phyloP scores from a whole-genome alignment of 1,139 yeast species.

The Candida sanyaensis region DNA sequence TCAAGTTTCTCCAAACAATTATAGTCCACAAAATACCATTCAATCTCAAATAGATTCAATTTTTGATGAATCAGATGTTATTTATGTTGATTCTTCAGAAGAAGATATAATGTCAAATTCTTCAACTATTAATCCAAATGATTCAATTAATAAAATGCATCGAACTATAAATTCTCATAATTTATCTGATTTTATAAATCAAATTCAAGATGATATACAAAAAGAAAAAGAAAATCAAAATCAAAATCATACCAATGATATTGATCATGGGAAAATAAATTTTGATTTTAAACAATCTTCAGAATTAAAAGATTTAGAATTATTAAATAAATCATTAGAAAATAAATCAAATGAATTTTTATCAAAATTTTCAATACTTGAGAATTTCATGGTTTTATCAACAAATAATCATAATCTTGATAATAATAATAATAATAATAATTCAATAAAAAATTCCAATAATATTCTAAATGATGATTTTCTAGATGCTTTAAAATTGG shows the following conservation, averaged over 20 bases:
- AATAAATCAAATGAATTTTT: conserved; percentile 15
- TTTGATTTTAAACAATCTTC: conserved; percentile 19
- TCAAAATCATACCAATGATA: not conserved
- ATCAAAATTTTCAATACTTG: not conserved
- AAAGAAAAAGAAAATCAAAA: too few species aligned
- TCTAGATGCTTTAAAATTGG: not conserved
- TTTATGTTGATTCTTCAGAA: conserved; percentile 16
- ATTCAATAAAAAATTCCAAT: not conserved
- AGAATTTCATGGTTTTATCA: conserved; percentile 4
- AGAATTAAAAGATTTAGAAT: conserved; percentile 23
- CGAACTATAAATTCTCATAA: conserved; percentile 26
- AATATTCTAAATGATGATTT: not conserved
- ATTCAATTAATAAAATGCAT: conserved; percentile 16
- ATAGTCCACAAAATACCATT: conserved; percentile 8
- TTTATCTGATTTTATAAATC: conserved; percentile 23
- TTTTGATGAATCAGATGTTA: conserved; percentile 24
- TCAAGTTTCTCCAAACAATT: not conserved
- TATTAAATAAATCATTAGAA: conserved; percentile 15
- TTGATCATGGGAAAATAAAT: conserved; percentile 14
- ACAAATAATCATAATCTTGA: not conserved
- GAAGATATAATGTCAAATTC: conserved; percentile 14
- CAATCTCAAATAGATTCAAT: conserved; percentile 19
- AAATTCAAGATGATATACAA: conserved; percentile 16
- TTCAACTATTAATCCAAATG: not conserved
- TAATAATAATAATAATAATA: too few species aligned